Conservation (phyloP, 257 asterid species). For the Jasminum sambac region DNA sequence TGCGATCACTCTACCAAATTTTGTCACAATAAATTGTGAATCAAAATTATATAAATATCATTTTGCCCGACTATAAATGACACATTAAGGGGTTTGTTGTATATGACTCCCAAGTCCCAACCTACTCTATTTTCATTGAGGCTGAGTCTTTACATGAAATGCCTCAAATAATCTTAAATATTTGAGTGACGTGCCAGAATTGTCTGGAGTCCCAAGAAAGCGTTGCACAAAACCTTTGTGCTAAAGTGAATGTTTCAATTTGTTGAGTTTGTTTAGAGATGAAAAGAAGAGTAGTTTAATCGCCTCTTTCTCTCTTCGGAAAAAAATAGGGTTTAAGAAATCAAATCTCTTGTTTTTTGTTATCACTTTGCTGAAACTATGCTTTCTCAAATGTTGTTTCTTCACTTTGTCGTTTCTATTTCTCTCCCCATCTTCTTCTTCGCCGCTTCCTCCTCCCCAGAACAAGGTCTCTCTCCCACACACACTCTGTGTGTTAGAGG, state of each 20-base stretch:
- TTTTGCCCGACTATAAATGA: no score
- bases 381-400: slow-evolving; percentile 9
- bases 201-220: neutral
- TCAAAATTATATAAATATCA: no score
- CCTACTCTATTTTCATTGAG: neutral
- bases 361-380: slow-evolving; percentile 14
- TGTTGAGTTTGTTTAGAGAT: slow-evolving; percentile 10
- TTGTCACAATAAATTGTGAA: no score
- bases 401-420: slow-evolving; percentile 1
- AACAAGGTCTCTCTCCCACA: slow-evolving; percentile 39
- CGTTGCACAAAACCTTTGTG: slow-evolving; percentile 27
- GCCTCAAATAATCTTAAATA: neutral
- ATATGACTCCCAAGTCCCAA: neutral
- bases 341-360: neutral
- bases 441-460: slow-evolving; percentile 42
- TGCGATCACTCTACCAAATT: no score
- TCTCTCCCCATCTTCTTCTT: slow-evolving; percentile 36
- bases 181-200: neutral
- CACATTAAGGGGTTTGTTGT: neutral
- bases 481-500: no score
- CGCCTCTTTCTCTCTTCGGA: neutral
- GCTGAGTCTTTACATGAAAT: neutral
- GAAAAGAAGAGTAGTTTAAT: slow-evolving; percentile 29
- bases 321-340: neutral
- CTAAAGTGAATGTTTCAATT: slow-evolving; percentile 11